Conservation (phyloP, 2,329 filamentous ascomycete species). For the Trichoderma simmonsii region DNA sequence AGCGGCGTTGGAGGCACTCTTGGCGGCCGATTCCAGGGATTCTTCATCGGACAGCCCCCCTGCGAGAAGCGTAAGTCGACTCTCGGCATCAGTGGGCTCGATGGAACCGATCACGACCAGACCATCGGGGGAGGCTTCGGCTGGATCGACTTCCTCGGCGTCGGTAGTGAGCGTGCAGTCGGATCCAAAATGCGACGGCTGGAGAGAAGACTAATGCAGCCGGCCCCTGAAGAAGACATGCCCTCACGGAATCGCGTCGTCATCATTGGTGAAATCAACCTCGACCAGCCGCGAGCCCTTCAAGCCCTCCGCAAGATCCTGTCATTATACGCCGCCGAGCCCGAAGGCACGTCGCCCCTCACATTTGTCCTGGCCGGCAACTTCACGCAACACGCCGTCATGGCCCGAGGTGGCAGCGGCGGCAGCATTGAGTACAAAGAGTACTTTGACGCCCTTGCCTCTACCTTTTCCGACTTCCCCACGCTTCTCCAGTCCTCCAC, state of each 20-base stretch:
- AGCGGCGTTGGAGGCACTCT: constrained; percentile 85
- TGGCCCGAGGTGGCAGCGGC: constrained; percentile 65
- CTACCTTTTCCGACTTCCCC: constrained; percentile 78
- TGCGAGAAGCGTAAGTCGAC: constrained; percentile 81
- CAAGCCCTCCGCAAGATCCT: constrained; percentile 79
- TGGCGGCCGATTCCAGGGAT: constrained; percentile 86
- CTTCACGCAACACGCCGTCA: constrained; percentile 66
- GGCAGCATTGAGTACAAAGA: constrained; percentile 97
- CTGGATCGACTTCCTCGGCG: constrained; percentile 94
- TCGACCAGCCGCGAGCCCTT: constrained; percentile 79
- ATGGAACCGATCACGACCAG: constrained; percentile 56
- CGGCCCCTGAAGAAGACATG: constrained; percentile 34
- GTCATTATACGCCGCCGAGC: constrained; percentile 65
- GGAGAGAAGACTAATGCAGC: constrained; percentile 63
- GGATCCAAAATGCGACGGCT: constrained; percentile 80
- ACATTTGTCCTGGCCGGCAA: constrained; percentile 83
- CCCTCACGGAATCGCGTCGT: constrained; percentile 56
- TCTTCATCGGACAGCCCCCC: constrained; percentile 87
- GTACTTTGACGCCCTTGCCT: constrained; percentile 84
- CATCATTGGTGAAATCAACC: constrained; percentile 80
- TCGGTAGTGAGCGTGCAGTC: constrained; percentile 82
- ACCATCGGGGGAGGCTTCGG: constrained; percentile 81
- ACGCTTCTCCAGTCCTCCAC: constrained; percentile 73
- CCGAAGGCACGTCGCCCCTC: constrained; percentile 65
- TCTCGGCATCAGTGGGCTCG: constrained; percentile 64